A percentile compares a stretch with the other conserved stretches of the same genome.
These are phyloP conservation scores for Ceratocystis papillata DNA, from an alignment of 2,329 filamentous ascomycete genomes.

Conservation along the genomic window DNA sequence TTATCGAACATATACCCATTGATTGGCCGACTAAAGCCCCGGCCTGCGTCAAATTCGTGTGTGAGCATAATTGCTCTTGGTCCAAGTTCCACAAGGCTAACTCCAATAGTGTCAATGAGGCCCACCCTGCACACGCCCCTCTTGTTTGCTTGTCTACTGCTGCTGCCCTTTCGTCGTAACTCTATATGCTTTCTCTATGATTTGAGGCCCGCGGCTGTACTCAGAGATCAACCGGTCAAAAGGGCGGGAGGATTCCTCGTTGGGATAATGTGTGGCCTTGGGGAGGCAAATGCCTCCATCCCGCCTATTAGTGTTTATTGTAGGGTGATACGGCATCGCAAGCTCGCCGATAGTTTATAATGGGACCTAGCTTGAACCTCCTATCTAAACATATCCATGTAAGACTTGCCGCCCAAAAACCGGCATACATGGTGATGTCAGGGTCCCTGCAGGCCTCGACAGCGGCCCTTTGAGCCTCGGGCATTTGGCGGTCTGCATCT, in stretches of 20 bases:
- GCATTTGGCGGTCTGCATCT: not conserved
- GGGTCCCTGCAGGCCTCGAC: not conserved
- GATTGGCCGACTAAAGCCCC: constrained; percentile 8
- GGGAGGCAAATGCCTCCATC: not conserved
- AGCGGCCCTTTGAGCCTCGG: not conserved
- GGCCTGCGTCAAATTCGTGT: not conserved
- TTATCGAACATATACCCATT: not conserved
- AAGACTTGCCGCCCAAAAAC: not conserved
- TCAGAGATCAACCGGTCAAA: not conserved
- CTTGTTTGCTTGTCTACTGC: not conserved
- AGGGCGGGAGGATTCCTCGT: constrained; percentile 2
- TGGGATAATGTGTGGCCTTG: not conserved
- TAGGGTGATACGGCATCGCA: not conserved
- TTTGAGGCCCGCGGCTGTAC: constrained; percentile 6
- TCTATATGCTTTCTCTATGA: not conserved
- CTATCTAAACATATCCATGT: not conserved
- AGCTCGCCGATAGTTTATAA: not conserved
- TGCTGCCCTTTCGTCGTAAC: constrained; percentile 3
- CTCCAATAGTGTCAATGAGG: constrained; percentile 10
- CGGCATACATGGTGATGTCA: not conserved
- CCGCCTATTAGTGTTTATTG: not conserved
- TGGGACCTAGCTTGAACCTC: not conserved
- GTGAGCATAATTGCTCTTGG: constrained; percentile 9
- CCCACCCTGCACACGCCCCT: constrained; percentile 4
- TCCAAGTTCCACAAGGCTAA: constrained; percentile 13